phyloP scores from a whole-genome alignment of 176 grass and related monocot genomes.

The Chloris gayana region DNA sequence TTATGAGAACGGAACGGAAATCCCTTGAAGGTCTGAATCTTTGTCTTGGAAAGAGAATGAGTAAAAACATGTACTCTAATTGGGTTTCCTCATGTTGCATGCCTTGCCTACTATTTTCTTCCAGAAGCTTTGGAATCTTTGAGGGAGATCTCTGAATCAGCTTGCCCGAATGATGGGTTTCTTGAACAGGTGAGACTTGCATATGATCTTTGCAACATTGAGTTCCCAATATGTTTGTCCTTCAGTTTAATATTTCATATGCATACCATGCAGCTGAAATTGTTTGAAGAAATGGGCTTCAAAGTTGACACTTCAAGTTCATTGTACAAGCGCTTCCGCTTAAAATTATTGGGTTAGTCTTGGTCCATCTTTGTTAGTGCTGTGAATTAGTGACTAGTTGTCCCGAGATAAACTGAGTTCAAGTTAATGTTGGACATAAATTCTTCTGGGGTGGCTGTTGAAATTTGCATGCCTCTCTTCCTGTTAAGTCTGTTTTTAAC shows the following conservation, averaged over 20 bases:
- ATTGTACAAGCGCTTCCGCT: conserved; percentile 84
- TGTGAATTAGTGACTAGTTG: neutral
- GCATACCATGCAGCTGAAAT: conserved; percentile 63
- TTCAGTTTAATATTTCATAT: conserved; percentile 22
- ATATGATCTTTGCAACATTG: conserved; percentile 29
- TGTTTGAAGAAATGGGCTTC: conserved; percentile 97
- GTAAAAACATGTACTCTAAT: neutral
- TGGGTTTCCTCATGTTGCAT: neutral
- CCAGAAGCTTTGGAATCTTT: conserved; percentile 85
- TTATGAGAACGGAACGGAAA: conserved; percentile 92
- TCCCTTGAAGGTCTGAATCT: conserved; percentile 71
- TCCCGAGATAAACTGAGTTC: neutral
- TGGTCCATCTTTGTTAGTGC: conserved; percentile 1
- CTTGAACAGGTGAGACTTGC: conserved; percentile 73
- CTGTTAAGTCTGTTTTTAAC: neutral
- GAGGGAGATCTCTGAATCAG: conserved; percentile 55
- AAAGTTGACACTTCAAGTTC: conserved; percentile 78
- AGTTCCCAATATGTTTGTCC: neutral
- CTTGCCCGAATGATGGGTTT: conserved; percentile 90
- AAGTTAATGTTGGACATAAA: neutral
- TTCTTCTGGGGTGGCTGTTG: neutral
- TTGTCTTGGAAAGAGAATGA: neutral
- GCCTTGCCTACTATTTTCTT: conserved; percentile 25
- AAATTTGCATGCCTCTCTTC: neutral
- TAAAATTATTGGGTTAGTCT: conserved; percentile 80